A percentile compares a stretch with the other conserved stretches of the same genome.
Conservation (phyloP, 371 early-diverging fungal species). For the Thermomucor indicae-seudaticae region DNA sequence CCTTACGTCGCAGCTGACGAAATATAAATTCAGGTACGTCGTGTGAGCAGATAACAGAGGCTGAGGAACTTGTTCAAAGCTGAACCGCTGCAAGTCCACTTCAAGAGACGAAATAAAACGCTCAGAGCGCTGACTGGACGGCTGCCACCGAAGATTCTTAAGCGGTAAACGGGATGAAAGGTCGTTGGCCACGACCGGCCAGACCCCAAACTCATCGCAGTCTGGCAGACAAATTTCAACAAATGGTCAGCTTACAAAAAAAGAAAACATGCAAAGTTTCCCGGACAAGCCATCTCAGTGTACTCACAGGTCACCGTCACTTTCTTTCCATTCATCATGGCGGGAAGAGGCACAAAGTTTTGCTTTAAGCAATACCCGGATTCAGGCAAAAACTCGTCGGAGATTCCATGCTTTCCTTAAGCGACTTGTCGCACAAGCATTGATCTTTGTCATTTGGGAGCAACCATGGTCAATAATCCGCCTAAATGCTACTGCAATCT, state of each 20-base stretch:
- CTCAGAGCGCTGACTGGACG: slow-evolving; percentile 62
- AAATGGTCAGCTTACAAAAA: too few species aligned
- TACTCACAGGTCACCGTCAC: slow-evolving; percentile 39
- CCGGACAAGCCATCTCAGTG: too few species aligned
- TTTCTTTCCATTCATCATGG: slow-evolving; percentile 31
- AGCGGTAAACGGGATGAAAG: slow-evolving; percentile 76
- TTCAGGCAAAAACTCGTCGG: too few species aligned
- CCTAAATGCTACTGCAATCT: slow-evolving; percentile 45
- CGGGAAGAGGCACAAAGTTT: not conserved
- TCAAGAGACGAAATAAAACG: slow-evolving; percentile 61
- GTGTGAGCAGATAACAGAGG: slow-evolving; percentile 61
- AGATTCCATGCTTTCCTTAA: too few species aligned
- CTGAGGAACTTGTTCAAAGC: slow-evolving; percentile 42
- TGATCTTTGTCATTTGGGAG: too few species aligned
- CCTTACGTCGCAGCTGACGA: slow-evolving; percentile 76
- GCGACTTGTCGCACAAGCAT: too few species aligned
- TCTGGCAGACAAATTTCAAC: too few species aligned
- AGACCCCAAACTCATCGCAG: slow-evolving; percentile 74
- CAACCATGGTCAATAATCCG: too few species aligned
- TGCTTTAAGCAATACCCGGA: too few species aligned
- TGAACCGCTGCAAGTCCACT: slow-evolving; percentile 67
- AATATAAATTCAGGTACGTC: slow-evolving; percentile 75
- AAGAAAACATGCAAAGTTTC: too few species aligned
- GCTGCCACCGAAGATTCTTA: slow-evolving; percentile 80
- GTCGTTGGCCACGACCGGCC: slow-evolving; percentile 70